Percentiles rank a stretch among this genome's conserved stretches.
phyloP scores from a whole-genome alignment of 2,329 filamentous ascomycete species.

The Penicillium crustosum region DNA sequence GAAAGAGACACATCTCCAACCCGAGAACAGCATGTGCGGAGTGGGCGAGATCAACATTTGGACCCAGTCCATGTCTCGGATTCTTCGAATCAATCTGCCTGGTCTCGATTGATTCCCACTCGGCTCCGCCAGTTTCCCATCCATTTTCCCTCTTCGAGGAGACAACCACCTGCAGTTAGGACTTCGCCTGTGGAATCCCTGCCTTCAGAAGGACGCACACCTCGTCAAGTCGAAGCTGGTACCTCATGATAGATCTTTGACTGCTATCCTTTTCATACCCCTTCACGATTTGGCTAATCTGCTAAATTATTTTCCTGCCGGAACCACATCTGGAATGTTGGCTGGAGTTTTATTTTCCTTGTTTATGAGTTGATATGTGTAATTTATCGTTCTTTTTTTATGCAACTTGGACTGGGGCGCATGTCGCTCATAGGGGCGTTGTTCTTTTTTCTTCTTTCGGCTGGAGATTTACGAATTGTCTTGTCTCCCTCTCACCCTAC shows the following conservation, averaged over 20 bases:
- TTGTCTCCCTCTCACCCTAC: neutral
- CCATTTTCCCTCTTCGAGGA: neutral
- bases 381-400: constrained; percentile 17
- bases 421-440: neutral
- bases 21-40: constrained; percentile 3
- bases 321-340: constrained; percentile 29
- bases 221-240: constrained; percentile 25
- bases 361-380: constrained; percentile 23
- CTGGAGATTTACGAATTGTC: neutral
- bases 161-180: neutral
- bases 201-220: constrained; percentile 17
- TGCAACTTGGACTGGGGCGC: neutral
- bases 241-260: constrained; percentile 7
- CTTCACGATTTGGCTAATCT: constrained; percentile 3
- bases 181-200: neutral
- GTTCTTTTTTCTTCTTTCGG: neutral
- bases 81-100: constrained; percentile 7
- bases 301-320: constrained; percentile 6
- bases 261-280: neutral
- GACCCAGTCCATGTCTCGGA: neutral
- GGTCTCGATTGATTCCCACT: constrained; percentile 20
- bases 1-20: constrained; percentile 24
- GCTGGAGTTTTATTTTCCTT: constrained; percentile 14
- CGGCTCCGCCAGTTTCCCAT: constrained; percentile 13
- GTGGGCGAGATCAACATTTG: neutral